Percentiles rank a stretch among this genome's conserved stretches.
Conservation (phyloP, 1,284 basidiomycete genomes). For the Cystobasidium sp. region DNA sequence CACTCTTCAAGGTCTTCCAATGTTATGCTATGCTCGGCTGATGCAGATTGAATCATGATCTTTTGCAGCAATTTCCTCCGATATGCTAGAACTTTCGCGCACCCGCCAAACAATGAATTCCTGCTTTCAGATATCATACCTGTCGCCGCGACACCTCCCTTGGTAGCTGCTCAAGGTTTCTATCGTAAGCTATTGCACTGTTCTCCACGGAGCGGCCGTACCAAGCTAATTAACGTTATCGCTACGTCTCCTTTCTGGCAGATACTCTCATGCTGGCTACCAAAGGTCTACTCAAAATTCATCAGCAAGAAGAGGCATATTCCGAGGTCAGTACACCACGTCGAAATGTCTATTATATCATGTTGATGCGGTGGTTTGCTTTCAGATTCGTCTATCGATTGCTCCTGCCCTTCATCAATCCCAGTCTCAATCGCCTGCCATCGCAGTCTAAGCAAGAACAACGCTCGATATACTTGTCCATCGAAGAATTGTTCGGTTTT, state of each 20-base stretch:
- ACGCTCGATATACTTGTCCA: not conserved
- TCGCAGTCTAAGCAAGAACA: not conserved
- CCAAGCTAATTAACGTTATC: not conserved
- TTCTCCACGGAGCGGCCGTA: no score
- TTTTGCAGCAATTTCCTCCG: conserved; percentile 25
- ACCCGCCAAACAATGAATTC: conserved; percentile 22
- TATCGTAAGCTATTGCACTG: conserved; percentile 44
- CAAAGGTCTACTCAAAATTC: conserved; percentile 48
- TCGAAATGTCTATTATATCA: not conserved
- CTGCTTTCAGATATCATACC: conserved; percentile 49
- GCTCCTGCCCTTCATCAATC: not conserved
- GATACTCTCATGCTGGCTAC: conserved; percentile 53
- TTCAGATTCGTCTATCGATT: conserved; percentile 18
- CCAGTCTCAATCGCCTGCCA: conserved; percentile 5
- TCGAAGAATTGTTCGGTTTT: not conserved
- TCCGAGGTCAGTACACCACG: conserved; percentile 50
- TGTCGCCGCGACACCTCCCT: conserved; percentile 47
- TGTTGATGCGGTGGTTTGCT: not conserved
- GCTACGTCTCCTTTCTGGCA: not conserved
- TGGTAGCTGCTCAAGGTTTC: conserved; percentile 55
- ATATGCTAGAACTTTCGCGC: conserved; percentile 41
- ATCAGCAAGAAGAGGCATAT: conserved; percentile 53
- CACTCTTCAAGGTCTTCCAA: not conserved
- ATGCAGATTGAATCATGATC: no score
- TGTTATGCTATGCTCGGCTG: not conserved